Conservation (phyloP, 345 rosid genomes). For the Euphorbia tirucalli region DNA sequence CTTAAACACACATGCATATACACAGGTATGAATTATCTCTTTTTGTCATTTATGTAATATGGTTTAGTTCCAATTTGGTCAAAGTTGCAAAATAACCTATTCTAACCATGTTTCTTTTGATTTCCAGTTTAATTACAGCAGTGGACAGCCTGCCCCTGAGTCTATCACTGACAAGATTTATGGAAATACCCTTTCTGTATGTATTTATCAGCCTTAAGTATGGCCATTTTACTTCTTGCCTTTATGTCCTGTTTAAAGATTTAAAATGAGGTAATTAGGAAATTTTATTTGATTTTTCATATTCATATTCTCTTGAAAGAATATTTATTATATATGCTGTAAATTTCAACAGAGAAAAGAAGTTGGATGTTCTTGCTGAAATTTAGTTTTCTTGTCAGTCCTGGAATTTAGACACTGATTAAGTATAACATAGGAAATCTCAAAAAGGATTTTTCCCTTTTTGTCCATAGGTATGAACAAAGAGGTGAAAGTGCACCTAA, state of each 20-base stretch:
- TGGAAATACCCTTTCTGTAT: slow-evolving; percentile 94
- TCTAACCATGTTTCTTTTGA: slow-evolving; percentile 8
- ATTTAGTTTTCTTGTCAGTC: background rate
- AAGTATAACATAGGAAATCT: background rate
- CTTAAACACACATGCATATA: background rate
- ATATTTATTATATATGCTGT: background rate
- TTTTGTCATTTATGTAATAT: background rate
- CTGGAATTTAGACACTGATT: slow-evolving; percentile 1
- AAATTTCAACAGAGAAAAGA: too few species aligned
- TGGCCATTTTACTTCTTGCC: background rate
- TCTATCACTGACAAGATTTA: slow-evolving; percentile 90
- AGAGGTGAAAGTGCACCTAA: background rate
- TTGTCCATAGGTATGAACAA: background rate
- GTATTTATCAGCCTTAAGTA: slow-evolving; percentile 28
- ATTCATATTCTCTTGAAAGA: background rate
- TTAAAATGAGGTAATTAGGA: background rate
- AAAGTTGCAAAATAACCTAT: background rate
- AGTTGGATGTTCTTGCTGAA: background rate
- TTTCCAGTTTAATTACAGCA: slow-evolving; percentile 82
- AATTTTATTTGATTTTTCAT: background rate
- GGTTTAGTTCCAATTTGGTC: slow-evolving; percentile 6
- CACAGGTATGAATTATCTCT: slow-evolving; percentile 3
- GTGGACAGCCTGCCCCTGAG: slow-evolving; percentile 96
- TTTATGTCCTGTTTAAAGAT: background rate
- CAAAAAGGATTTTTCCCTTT: background rate